These are phyloP conservation scores for Pleomassaria siparia DNA, from an alignment of 2,329 filamentous ascomycete genomes.

Conservation along the genomic window DNA sequence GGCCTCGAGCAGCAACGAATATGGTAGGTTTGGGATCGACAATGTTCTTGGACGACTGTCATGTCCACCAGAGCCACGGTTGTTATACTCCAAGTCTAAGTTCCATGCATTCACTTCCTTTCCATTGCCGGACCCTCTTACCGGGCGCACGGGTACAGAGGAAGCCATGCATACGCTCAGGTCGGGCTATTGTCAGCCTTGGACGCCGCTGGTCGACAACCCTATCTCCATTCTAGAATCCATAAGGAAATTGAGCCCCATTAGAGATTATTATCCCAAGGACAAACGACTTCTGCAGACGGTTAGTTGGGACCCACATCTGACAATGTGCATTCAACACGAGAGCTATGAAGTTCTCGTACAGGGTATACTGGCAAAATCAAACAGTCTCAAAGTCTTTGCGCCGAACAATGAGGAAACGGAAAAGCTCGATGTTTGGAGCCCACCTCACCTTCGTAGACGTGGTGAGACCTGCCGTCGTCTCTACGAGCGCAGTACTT, in stretches of 20 bases:
- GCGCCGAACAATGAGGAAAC: constrained; percentile 9
- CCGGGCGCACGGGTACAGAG: constrained; percentile 55
- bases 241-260: constrained; percentile 36
- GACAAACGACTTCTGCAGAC: constrained; percentile 45
- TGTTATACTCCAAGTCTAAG: constrained; percentile 60
- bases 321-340: constrained; percentile 35
- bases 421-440: constrained; percentile 5
- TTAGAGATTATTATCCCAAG: constrained; percentile 48
- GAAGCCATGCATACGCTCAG: constrained; percentile 51
- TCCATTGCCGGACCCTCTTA: constrained; percentile 53
- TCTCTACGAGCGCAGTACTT: constrained; percentile 13
- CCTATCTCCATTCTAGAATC: constrained; percentile 15
- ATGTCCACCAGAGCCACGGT: constrained; percentile 56
- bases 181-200: constrained; percentile 50
- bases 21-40: constrained; percentile 56
- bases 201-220: constrained; percentile 9
- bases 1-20: constrained; percentile 30
- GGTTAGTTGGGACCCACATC: constrained; percentile 43
- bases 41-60: constrained; percentile 55
- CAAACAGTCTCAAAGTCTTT: constrained; percentile 14
- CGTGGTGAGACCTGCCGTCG: constrained; percentile 12
- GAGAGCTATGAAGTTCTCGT: constrained; percentile 20
- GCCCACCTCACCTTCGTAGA: constrained; percentile 15
- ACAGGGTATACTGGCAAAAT: constrained; percentile 16
- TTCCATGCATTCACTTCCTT: constrained; percentile 58